Evolutionary conservation across 2,329 filamentous ascomycete species (phyloP), one percentile per base, ranked within the genome.

Genomic region (Orbilia quercus): DNA sequence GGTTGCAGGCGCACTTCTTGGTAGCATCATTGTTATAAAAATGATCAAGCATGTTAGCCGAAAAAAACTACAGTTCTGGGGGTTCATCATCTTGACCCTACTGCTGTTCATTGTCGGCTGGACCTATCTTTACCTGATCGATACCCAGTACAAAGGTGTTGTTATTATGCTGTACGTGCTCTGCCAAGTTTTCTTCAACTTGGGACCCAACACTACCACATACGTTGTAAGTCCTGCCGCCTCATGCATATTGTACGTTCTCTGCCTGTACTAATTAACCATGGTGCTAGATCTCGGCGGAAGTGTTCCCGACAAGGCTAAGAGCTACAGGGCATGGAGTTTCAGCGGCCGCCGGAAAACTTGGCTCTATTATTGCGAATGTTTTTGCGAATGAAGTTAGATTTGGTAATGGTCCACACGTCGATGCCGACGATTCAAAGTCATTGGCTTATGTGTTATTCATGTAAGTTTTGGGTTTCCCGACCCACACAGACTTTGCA

Each of bases 1-100:
- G 3, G 89, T 90, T 57, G 85, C 91, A 18, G 90, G 90, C 11
- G 92, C 93, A 82, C 82, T 92, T 76, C 91, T 93, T 76, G 85
- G 92, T 57, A 88, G 92, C 76, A 86, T 90, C 90, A 85, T 91
- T 14, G 90, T 89, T 0, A 90, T 92, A 2, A 87, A 87, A 6
- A 87, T 86, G 0, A 87, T 92, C 64, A 90, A 93, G 80, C 90
- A 85, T 1, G 78, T 92, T 12, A 90, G 90, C 60, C 89, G 90
- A 78, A 91, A 91, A 82, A 86, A 89, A 1, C 91, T 93, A 63
- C 90, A 90, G 81, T 83, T 82, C 73, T 82, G 80, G 59, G 80
- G 80, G 9, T 84, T 84, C 74, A 70, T 83, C 28, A 79, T 79
- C 0, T 78, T 84, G 0, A 80, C 82, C 0, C 78, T 79, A 1